Percentiles rank a stretch among this genome's conserved stretches.
These are phyloP conservation scores for Crithidia fasciculata DNA, from an alignment of 208 protist species.

Conservation along the genomic window DNA sequence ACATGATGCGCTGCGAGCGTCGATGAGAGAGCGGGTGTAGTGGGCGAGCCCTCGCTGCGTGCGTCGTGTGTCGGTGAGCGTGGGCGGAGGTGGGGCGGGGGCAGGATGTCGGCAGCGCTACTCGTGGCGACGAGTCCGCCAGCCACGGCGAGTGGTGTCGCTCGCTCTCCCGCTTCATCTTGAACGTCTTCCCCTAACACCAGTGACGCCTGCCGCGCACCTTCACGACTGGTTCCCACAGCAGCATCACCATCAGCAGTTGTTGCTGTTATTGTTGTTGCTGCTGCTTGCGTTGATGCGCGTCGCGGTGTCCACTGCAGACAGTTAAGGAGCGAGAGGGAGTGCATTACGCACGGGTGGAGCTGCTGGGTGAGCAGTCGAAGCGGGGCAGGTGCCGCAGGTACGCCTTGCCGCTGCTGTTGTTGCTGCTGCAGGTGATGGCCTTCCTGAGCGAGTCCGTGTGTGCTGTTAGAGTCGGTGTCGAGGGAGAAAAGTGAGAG, in stretches of 20 bases:
- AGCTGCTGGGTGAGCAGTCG: constrained; percentile 34
- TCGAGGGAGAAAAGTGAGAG: constrained; percentile 21
- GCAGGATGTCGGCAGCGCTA: constrained; percentile 12
- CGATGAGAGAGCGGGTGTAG: background rate
- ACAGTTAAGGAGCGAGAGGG: constrained; percentile 75
- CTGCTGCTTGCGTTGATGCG: background rate
- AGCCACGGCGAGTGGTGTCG: constrained; percentile 63
- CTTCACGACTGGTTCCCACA: background rate
- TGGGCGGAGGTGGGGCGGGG: constrained; percentile 22
- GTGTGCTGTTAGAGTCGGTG: background rate
- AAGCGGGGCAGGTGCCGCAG: background rate
- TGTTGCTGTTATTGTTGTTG: background rate
- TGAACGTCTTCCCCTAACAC: background rate
- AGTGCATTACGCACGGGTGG: constrained; percentile 35
- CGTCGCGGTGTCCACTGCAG: constrained; percentile 51
- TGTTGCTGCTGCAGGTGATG: no score
- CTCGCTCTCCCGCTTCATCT: background rate
- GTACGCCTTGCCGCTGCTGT: background rate
- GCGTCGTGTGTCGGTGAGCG: no score
- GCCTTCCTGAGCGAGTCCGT: no score
- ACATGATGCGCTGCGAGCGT: constrained; percentile 66
- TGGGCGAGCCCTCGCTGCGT: no score
- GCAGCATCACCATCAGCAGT: background rate
- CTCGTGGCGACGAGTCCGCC: constrained; percentile 45
- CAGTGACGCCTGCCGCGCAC: background rate